These are phyloP conservation scores for Cladosporium sp. DNA, from an alignment of 2,329 filamentous ascomycete species.

Conservation along the genomic window DNA sequence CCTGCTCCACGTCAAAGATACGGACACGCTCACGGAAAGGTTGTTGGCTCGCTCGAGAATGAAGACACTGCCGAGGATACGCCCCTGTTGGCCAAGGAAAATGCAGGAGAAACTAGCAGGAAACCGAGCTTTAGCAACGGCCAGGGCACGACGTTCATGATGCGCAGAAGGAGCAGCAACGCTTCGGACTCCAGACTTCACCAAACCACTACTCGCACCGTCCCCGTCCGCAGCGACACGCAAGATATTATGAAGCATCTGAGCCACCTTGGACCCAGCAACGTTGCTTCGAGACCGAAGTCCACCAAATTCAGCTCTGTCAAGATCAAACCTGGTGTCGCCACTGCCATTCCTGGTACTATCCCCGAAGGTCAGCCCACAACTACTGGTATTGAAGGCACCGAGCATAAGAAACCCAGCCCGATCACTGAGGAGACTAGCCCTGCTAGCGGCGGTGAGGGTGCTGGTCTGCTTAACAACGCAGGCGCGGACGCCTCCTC, in stretches of 20 bases:
- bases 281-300: conserved; percentile 61
- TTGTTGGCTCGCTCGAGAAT: conserved; percentile 27
- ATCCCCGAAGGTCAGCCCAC: conserved; percentile 43
- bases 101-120: conserved; percentile 28
- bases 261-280: conserved; percentile 66
- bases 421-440: conserved; percentile 1
- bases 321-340: conserved; percentile 63
- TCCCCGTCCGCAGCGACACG: conserved; percentile 53
- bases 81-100: conserved; percentile 33
- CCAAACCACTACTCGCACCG: conserved; percentile 30
- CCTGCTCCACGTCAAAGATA: conserved; percentile 72
- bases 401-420: background rate
- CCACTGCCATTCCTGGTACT: conserved; percentile 34
- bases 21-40: conserved; percentile 44
- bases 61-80: conserved; percentile 34
- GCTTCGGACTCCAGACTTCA: conserved; percentile 36
- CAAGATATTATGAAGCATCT: conserved; percentile 61
- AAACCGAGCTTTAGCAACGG: conserved; percentile 41
- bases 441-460: conserved; percentile 55
- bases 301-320: conserved; percentile 63
- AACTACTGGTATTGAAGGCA: conserved; percentile 17
- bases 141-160: conserved; percentile 43
- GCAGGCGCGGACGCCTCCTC: conserved; percentile 64
- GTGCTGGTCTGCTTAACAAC: conserved; percentile 55
- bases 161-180: conserved; percentile 50